Evolutionary conservation across 2,329 filamentous ascomycete species (phyloP), one percentile per base, ranked within the genome.

Genomic region (Diaporthe capsici): DNA sequence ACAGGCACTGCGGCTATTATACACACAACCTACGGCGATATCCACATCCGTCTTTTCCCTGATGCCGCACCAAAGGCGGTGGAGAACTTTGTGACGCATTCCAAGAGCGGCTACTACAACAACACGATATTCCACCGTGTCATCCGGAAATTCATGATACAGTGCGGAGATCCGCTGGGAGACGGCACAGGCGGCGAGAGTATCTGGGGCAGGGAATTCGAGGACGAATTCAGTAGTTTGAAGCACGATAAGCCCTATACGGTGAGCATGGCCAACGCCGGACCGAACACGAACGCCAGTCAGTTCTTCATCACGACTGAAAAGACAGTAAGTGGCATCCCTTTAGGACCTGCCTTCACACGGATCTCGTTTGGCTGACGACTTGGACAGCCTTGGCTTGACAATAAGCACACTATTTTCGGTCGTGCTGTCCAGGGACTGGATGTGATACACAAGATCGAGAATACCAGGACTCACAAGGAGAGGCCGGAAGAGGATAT

Each of bases 271-370:
- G 97, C 97, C 17, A 99, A 99, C 83, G 96, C 97, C 0, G 97
- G 97, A 0, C 95, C 95, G 0, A 95, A 96, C 81, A 98, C 96
- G 49, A 99, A 99, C 82, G 97, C 94, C 20, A 97, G 94, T 81
- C 97, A 99, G 83, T 99, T 99, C 83, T 99, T 99, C 81, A 98
- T 99, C 79, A 99, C 97, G 0, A 98, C 96, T 0, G 97, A 98
- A 85, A 98, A 98, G 86, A 95, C 97, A 79, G 92, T 94, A 87
- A 86, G 92, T 89, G 28, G 17, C 31, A 6, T 12, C 25, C 39
- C n/a, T 73, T 25, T 12, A 12, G 15, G 8, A 42, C 15, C 44
- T 61, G 44, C 53, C 51, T 61, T 76, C 10, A 20, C 68, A 2
- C 25, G 9, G 12, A 8, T 47, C 31, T 9, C 31, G 28, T 53